Base-by-base conservation (phyloP, 2,329 filamentous ascomycete genomes). In the Pestalotiopsis sp. region DNA sequence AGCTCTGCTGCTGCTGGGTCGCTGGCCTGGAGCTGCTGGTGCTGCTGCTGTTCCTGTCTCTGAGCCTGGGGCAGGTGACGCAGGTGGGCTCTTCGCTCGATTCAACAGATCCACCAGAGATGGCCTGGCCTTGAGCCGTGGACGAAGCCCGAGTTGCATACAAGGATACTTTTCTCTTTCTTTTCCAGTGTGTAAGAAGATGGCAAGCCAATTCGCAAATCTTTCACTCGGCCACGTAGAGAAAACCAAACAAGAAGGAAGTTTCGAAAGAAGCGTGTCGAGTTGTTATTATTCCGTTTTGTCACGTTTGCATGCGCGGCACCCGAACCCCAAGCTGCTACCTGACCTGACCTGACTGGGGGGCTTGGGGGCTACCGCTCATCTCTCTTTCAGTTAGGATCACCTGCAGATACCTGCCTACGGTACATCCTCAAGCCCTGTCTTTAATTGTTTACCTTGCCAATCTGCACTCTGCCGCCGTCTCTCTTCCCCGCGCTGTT, bases 61-160 rank as follows among this genome's bases (percentile, higher is more conserved):
- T 56, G 66, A 52, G 13, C 27, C 68, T 66, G 64, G 65, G 13
- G 60, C 70, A 72, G 70, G 72, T 75, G 73, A 74, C 71, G 71
- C 75, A 74, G 72, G 57, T 68, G 61, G 61, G 57, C 66, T 62
- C 27, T 56, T 63, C 57, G 66, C 57, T 64, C 66, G 45, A 20
- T 41, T 68, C 67, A 84, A 78, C 70, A 88, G 80, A 70, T 87
- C 85, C 77, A 88, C 82, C 73, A 88, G 78, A 71, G 85, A 87
- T 74, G 83, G 85, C 79, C 85, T 82, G 74, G 84, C 82, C 84
- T 81, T 84, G 72, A 88, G 79, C 70, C 80, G 81, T 69, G 87
- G 80, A 79, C 85, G 86, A 75, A 86, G 79, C 57, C 77, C 77
- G 71, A 84, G 82, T 85, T 67, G 66, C 66, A 67, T 67, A 25